These are phyloP conservation scores for Gaertneriomyces semiglobifer DNA, from an alignment of 192 early-diverging fungal species.

Conservation along the genomic window DNA sequence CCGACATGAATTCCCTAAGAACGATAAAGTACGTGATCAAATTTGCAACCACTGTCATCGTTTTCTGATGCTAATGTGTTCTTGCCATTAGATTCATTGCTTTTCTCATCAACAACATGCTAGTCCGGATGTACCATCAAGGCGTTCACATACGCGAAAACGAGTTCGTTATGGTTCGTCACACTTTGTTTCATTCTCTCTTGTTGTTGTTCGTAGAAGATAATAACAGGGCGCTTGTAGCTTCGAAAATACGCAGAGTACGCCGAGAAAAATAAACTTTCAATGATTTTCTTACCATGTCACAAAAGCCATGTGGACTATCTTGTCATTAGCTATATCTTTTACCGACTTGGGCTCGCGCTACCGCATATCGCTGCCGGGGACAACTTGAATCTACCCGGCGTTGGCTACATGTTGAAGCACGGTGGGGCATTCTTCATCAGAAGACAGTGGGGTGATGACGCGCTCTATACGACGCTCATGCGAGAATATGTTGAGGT, in stretches of 20 bases:
- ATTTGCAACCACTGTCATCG: neutral
- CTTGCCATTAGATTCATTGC: constrained; percentile 56
- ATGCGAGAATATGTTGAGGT: constrained; percentile 73
- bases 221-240: constrained; percentile 3
- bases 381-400: constrained; percentile 77
- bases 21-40: constrained; percentile 52
- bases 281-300: constrained; percentile 73
- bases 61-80: neutral
- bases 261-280: constrained; percentile 59
- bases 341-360: constrained; percentile 74
- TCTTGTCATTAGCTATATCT: constrained; percentile 66
- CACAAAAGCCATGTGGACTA: constrained; percentile 89
- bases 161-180: constrained; percentile 66
- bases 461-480: constrained; percentile 66
- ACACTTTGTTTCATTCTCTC: neutral
- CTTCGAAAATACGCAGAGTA: constrained; percentile 34
- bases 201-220: neutral
- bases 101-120: constrained; percentile 67
- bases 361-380: constrained; percentile 83
- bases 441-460: constrained; percentile 72
- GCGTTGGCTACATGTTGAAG: constrained; percentile 64
- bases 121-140: constrained; percentile 79
- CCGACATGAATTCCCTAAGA: constrained; percentile 61
- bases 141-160: constrained; percentile 78
- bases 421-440: constrained; percentile 77